Evolutionary conservation across 768 basidiomycete species (phyloP).

Genomic region (Termitomyces bulborhizus): DNA sequence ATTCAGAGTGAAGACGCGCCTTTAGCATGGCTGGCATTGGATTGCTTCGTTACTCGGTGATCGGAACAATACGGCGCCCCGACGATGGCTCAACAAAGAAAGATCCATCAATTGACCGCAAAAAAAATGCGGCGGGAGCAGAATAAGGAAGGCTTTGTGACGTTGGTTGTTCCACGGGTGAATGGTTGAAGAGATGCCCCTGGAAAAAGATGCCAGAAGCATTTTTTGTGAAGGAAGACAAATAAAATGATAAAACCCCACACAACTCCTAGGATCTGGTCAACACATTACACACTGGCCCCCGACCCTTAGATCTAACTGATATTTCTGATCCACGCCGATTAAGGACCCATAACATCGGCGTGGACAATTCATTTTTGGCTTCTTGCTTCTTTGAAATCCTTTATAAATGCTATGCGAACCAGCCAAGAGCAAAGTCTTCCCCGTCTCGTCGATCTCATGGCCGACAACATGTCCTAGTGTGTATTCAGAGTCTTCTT

Average conservation of each 20-base stretch:
- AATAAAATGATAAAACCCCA: slow-evolving; percentile 38
- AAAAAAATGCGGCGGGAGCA: slow-evolving; percentile 5
- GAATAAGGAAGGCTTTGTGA: slow-evolving; percentile 6
- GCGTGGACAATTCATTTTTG: slow-evolving; percentile 36
- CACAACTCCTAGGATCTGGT: slow-evolving; percentile 40
- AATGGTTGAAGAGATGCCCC: slow-evolving; percentile 26
- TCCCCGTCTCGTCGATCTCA: slow-evolving; percentile 35
- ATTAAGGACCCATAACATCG: slow-evolving; percentile 35
- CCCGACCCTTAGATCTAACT: slow-evolving; percentile 69
- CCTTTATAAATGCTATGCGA: slow-evolving; percentile 51
- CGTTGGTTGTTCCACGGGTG: slow-evolving; percentile 18
- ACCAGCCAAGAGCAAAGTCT: slow-evolving; percentile 29
- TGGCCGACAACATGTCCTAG: slow-evolving; percentile 53
- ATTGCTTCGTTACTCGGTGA: slow-evolving; percentile 21
- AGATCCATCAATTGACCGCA: slow-evolving; percentile 15
- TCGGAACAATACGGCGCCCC: slow-evolving; percentile 32
- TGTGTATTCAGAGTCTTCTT: slow-evolving; percentile 24
- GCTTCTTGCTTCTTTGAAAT: slow-evolving; percentile 28
- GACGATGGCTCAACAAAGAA: slow-evolving; percentile 17
- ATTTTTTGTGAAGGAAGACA: slow-evolving; percentile 22
- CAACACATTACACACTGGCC: slow-evolving; percentile 34
- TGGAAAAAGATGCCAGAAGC: slow-evolving; percentile 32
- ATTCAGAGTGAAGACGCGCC: background rate
- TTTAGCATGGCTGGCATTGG: background rate
- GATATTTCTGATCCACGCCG: slow-evolving; percentile 50